Conservation (phyloP, 345 rosid genomes). For the Euphorbia pulcherrima region DNA sequence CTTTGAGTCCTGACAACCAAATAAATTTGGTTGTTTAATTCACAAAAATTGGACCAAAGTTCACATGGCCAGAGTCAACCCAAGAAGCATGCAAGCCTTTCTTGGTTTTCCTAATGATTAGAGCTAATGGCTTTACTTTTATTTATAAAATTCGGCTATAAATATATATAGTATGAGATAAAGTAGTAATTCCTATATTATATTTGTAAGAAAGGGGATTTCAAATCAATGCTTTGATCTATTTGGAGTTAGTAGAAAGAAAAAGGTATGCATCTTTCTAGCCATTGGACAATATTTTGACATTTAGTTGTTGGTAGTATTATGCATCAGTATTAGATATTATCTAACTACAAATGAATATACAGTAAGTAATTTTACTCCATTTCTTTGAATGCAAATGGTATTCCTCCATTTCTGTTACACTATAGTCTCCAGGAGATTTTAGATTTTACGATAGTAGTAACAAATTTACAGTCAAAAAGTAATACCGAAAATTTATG, state of each 20-base stretch:
- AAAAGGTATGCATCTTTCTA: not conserved
- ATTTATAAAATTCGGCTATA: not conserved
- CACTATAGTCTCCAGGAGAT: conserved; percentile 19
- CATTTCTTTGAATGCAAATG: conserved; percentile 30
- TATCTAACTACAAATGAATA: no score
- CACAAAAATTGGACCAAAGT: not conserved
- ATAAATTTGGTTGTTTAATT: no score
- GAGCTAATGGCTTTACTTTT: not conserved
- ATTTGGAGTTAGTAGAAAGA: not conserved
- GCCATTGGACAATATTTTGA: no score
- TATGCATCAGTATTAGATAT: no score
- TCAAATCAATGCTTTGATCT: no score
- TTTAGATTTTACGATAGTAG: no score
- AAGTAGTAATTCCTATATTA: not conserved
- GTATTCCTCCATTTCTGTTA: conserved; percentile 22
- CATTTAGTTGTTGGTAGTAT: no score
- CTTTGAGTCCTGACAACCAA: no score
- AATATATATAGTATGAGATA: not conserved
- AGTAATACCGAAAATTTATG: no score
- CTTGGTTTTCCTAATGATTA: not conserved
- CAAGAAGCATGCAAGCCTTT: not conserved
- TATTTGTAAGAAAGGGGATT: no score
- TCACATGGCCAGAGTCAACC: conserved; percentile 7
- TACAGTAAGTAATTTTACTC: conserved; percentile 23
- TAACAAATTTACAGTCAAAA: no score